A percentile compares a stretch with the other conserved stretches of the same genome.
Conservation (phyloP, 495 filamentous ascomycete species). For the Apodospora peruviana region DNA sequence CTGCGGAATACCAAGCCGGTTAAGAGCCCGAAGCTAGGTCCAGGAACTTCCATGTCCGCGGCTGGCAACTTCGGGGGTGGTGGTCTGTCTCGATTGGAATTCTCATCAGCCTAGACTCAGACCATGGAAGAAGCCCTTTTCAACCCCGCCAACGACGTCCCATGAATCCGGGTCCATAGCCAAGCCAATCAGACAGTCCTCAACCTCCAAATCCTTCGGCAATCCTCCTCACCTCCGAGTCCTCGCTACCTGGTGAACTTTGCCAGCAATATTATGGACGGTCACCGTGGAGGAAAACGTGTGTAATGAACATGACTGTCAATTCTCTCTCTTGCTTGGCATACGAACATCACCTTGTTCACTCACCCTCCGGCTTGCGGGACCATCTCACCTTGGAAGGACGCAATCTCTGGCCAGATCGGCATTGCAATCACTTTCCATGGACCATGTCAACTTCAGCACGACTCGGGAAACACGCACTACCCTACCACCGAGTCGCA, state of each 20-base stretch:
- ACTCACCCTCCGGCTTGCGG: no score
- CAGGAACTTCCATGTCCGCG: neutral
- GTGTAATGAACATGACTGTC: no score
- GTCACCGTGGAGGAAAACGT: no score
- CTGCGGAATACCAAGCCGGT: slow-evolving; percentile 1
- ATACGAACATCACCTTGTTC: no score
- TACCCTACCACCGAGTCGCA: no score
- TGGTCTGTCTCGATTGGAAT: neutral
- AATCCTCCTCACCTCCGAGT: neutral
- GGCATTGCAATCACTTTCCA: neutral
- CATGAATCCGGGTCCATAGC: slow-evolving; percentile 9
- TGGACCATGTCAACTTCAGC: neutral
- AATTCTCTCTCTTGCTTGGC: no score
- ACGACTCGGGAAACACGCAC: neutral
- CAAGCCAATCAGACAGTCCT: neutral
- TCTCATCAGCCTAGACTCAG: neutral
- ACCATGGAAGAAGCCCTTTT: no score
- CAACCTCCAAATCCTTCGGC: neutral
- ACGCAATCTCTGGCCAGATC: neutral
- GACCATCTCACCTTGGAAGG: no score
- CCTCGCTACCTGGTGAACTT: no score
- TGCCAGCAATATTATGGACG: no score
- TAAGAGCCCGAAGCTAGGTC: neutral
- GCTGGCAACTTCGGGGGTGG: neutral
- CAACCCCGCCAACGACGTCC: slow-evolving; percentile 6